phyloP scores from a whole-genome alignment of 2,329 filamentous ascomycete genomes.

The Coniella lustricola region DNA sequence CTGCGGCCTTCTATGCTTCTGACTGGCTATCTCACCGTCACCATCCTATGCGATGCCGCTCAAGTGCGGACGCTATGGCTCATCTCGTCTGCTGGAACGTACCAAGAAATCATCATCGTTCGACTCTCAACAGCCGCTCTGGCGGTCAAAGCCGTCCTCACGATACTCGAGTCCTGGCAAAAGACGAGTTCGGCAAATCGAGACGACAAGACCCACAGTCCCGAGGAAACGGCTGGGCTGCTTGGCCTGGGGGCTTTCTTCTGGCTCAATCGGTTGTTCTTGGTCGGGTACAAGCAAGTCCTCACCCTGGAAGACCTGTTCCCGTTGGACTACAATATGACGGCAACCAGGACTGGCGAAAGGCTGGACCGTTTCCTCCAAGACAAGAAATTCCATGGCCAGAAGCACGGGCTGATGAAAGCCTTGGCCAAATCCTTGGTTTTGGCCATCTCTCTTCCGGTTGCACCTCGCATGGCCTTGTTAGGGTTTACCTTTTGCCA shows the following conservation, averaged over 20 bases:
- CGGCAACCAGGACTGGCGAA: constrained; percentile 17
- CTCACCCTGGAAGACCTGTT: constrained; percentile 27
- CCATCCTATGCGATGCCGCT: constrained; percentile 36
- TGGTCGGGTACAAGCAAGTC: constrained; percentile 26
- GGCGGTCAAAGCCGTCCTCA: constrained; percentile 26
- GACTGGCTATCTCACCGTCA: constrained; percentile 33
- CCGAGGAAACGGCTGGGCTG: constrained; percentile 26
- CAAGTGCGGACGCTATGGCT: constrained; percentile 38
- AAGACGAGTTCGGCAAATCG: constrained; percentile 34
- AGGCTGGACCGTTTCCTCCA: constrained; percentile 12
- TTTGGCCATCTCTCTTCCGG: constrained; percentile 27
- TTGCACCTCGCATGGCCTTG: constrained; percentile 30
- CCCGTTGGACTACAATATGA: constrained; percentile 22
- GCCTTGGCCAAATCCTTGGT: constrained; percentile 25
- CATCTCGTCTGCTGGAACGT: background rate
- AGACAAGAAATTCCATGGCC: constrained; percentile 9
- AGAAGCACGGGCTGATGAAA: constrained; percentile 24
- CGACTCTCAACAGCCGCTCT: constrained; percentile 16
- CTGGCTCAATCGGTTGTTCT: constrained; percentile 27
- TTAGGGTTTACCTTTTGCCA: constrained; percentile 36
- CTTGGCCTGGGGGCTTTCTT: constrained; percentile 25
- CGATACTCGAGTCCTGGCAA: constrained; percentile 30
- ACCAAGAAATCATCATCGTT: constrained; percentile 15
- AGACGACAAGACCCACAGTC: constrained; percentile 32
- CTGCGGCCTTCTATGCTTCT: constrained; percentile 37